These are phyloP conservation scores for Gamsiella multidivaricata DNA, from an alignment of 192 early-diverging fungal genomes.

Conservation along the genomic window DNA sequence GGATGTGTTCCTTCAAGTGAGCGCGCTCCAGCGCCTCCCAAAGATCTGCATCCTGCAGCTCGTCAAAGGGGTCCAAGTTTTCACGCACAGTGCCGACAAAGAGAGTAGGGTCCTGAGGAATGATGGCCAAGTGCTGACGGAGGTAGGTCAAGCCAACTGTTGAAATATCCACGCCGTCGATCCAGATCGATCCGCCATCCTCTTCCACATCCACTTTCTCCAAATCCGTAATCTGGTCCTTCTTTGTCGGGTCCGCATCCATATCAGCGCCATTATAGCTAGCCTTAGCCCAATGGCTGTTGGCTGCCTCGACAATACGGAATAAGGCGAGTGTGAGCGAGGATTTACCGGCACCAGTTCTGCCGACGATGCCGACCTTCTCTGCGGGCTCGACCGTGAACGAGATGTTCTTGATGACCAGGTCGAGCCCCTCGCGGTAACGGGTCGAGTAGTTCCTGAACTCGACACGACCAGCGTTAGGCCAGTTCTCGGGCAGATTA, in stretches of 20 bases:
- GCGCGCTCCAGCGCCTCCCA: conserved; percentile 79
- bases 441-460: conserved; percentile 83
- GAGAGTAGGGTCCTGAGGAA: conserved; percentile 82
- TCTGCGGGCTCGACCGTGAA: conserved; percentile 49
- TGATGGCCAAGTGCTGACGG: conserved; percentile 75
- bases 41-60: conserved; percentile 63
- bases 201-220: conserved; percentile 8
- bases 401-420: conserved; percentile 80
- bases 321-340: conserved; percentile 64
- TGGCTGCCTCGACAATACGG: conserved; percentile 61
- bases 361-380: conserved; percentile 84
- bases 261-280: conserved; percentile 48
- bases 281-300: conserved; percentile 60
- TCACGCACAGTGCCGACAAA: conserved; percentile 70
- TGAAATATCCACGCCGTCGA: conserved; percentile 74
- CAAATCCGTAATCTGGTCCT: conserved; percentile 15
- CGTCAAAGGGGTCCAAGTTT: conserved; percentile 69
- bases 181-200: conserved; percentile 58
- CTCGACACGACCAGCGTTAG: conserved; percentile 75
- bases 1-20: conserved; percentile 74
- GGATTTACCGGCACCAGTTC: conserved; percentile 65
- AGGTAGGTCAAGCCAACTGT: conserved; percentile 68
- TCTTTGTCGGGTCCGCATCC: conserved; percentile 20
- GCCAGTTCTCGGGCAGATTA: conserved; percentile 75
- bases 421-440: conserved; percentile 82